Conservation (phyloP, 228 moss, liverwort and hornwort species). For the Sphagnum magellanicum region DNA sequence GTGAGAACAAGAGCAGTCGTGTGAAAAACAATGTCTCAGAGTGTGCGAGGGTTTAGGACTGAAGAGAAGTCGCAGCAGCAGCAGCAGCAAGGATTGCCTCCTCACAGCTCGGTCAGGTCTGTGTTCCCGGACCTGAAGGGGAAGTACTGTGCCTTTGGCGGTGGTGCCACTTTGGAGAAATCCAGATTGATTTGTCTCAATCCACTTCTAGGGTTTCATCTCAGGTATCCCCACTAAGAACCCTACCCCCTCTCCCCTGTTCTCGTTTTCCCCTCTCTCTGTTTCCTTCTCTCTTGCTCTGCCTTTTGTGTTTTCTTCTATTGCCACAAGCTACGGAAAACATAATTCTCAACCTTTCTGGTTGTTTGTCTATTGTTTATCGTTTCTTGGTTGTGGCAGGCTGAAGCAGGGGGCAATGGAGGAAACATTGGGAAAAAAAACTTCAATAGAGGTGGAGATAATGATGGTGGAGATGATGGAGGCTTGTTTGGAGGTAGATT, state of each 20-base stretch:
- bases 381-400: conserved; percentile 23
- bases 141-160: conserved; percentile 91
- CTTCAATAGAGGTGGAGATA: conserved; percentile 92
- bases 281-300: too few relatives aligned
- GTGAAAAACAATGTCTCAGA: too few relatives aligned
- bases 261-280: too few relatives aligned
- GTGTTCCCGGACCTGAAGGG: conserved; percentile 82
- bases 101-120: conserved; percentile 41
- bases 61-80: too few relatives aligned
- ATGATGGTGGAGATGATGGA: conserved; percentile 85
- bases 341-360: too few relatives aligned
- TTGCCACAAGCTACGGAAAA: too few relatives aligned
- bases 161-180: conserved; percentile 92
- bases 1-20: too few relatives aligned
- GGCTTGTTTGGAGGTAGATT: conserved; percentile 89
- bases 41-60: too few relatives aligned
- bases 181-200: conserved; percentile 78
- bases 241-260: too few relatives aligned
- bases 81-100: too few relatives aligned
- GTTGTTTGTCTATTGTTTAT: too few relatives aligned
- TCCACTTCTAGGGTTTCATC: conserved; percentile 68
- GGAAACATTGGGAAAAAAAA: conserved; percentile 88
- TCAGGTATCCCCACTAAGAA: conserved; percentile 27
- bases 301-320: too few relatives aligned
- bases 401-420: conserved; percentile 92